A percentile compares a stretch with the other conserved stretches of the same genome.
Conservation (phyloP, 176 grass and related monocot genomes). For the Zoysia pacifica region DNA sequence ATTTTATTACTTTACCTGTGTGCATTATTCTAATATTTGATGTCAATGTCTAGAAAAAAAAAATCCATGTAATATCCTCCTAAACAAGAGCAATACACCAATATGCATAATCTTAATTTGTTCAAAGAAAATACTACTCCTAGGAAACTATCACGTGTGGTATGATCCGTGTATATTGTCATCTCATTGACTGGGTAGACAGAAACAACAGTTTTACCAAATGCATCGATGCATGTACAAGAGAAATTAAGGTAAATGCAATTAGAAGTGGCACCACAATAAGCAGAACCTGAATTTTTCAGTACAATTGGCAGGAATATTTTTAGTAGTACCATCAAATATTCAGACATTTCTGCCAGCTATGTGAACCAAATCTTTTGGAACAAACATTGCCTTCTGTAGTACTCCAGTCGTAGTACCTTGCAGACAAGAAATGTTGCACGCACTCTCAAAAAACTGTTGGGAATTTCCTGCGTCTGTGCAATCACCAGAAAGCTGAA, state of each 20-base stretch:
- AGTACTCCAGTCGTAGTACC: not conserved
- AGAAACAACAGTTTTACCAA: not conserved
- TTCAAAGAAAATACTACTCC: not conserved
- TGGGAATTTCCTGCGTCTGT: slow-evolving; percentile 20
- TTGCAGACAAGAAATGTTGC: slow-evolving; percentile 35
- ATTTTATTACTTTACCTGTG: slow-evolving; percentile 6
- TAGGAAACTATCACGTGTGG: not conserved
- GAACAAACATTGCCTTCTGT: slow-evolving; percentile 18
- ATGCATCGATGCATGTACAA: not conserved
- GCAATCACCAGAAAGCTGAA: slow-evolving; percentile 16
- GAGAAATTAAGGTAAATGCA: not conserved
- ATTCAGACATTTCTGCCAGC: slow-evolving; percentile 2
- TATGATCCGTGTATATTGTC: not conserved
- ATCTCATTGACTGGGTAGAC: not conserved
- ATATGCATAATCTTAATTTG: not conserved
- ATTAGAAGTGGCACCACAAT: not conserved
- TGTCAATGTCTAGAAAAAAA: not conserved
- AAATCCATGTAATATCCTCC: not conserved
- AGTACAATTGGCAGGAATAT: too few species aligned
- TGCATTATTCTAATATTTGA: slow-evolving; percentile 18
- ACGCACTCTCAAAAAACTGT: slow-evolving; percentile 38
- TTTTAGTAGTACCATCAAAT: not conserved
- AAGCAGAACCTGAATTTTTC: not conserved
- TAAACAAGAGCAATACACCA: not conserved
- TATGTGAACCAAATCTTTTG: slow-evolving; percentile 6